A percentile compares a stretch with the other conserved stretches of the same genome.
These are phyloP conservation scores for Phytopythium vexans DNA, from an alignment of 352 stramenopile species.

Conservation along the genomic window DNA sequence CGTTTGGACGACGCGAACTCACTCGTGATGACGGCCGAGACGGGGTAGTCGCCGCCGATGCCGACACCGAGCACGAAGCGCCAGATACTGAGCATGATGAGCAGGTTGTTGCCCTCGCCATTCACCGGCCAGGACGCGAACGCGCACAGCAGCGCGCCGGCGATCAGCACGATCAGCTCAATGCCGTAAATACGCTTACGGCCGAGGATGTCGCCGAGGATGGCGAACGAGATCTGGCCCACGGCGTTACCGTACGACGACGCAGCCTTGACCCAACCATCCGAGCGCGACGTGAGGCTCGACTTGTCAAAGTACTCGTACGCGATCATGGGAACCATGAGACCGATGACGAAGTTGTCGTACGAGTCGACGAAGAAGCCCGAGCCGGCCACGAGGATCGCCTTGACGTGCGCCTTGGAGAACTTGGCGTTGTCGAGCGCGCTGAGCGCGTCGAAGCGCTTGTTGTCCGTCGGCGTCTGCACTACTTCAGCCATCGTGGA, in stretches of 20 bases:
- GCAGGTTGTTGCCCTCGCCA: slow-evolving; percentile 36
- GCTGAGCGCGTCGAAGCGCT: slow-evolving; percentile 23
- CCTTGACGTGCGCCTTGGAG: slow-evolving; percentile 40
- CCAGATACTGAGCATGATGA: slow-evolving; percentile 50
- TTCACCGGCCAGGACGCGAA: slow-evolving; percentile 39
- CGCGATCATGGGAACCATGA: slow-evolving; percentile 47
- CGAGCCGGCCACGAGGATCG: slow-evolving; percentile 42
- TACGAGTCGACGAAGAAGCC: slow-evolving; percentile 59
- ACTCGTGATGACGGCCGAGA: slow-evolving; percentile 49
- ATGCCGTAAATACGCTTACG: slow-evolving; percentile 48
- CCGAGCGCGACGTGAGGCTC: slow-evolving; percentile 21
- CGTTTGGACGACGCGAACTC: slow-evolving; percentile 40
- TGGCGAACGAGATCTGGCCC: slow-evolving; percentile 45
- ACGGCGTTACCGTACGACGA: slow-evolving; percentile 37
- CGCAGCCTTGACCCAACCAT: slow-evolving; percentile 44
- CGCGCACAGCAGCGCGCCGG: slow-evolving; percentile 25
- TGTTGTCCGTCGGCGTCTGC: slow-evolving; percentile 10
- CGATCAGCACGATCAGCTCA: slow-evolving; percentile 43
- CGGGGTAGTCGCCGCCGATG: slow-evolving; percentile 49
- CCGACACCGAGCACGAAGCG: slow-evolving; percentile 50
- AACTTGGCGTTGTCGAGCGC: slow-evolving; percentile 50
- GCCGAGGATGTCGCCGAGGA: slow-evolving; percentile 42
- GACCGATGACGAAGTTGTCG: slow-evolving; percentile 53
- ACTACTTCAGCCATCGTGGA: slow-evolving; percentile 14
- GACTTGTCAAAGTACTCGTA: slow-evolving; percentile 48